phyloP scores from a whole-genome alignment of 2,329 filamentous ascomycete genomes.

The Didymella pomorum region DNA sequence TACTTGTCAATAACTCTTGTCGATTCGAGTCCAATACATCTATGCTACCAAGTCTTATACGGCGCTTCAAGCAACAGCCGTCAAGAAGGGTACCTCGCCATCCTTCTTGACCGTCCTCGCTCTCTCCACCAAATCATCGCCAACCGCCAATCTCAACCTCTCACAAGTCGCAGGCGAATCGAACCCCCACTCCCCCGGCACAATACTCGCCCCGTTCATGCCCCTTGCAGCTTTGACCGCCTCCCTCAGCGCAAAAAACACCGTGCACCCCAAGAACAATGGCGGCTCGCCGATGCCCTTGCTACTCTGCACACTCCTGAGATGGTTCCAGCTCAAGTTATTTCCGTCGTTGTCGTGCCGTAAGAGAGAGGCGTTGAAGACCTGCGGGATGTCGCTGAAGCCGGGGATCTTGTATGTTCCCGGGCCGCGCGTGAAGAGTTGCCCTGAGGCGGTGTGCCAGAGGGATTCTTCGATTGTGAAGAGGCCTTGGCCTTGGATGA shows the following conservation, averaged over 20 bases:
- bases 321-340: conserved; percentile 82
- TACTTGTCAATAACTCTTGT: too few relatives aligned
- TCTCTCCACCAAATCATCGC: conserved; percentile 78
- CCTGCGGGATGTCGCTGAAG: conserved; percentile 85
- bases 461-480: conserved; percentile 80
- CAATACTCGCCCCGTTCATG: conserved; percentile 52
- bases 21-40: too few relatives aligned
- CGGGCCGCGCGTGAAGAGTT: conserved; percentile 69
- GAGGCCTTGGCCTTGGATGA: conserved; percentile 78
- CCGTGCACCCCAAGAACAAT: conserved; percentile 79
- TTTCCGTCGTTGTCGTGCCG: conserved; percentile 68
- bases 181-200: conserved; percentile 59
- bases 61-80: conserved; percentile 33
- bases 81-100: conserved; percentile 63
- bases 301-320: conserved; percentile 82
- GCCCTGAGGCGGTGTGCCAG: conserved; percentile 68
- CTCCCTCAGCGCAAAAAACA: conserved; percentile 88
- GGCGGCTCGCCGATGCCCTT: conserved; percentile 78
- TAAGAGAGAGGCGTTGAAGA: conserved; percentile 81
- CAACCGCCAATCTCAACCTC: conserved; percentile 78
- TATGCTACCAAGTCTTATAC: too few relatives aligned
- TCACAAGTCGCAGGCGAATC: conserved; percentile 85
- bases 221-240: conserved; percentile 76
- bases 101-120: conserved; percentile 72
- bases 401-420: conserved; percentile 87